Conservation (phyloP, 2,329 filamentous ascomycete genomes). For the Beauveria varroae region DNA sequence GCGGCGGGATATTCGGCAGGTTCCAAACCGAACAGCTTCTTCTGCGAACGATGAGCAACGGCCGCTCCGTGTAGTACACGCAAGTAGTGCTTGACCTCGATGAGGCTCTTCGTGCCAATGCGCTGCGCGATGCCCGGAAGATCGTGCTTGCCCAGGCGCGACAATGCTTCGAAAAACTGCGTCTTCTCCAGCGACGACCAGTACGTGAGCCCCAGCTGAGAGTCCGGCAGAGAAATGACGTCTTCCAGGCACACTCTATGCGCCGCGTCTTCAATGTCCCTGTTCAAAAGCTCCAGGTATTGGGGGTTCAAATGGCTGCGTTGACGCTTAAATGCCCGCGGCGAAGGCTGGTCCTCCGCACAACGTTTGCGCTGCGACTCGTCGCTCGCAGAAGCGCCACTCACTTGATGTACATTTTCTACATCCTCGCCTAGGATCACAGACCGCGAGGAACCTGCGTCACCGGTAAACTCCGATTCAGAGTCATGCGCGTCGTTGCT, state of each 20-base stretch:
- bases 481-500: background rate
- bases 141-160: constrained; percentile 56
- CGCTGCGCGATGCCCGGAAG: constrained; percentile 52
- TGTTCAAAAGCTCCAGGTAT: constrained; percentile 48
- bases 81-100: constrained; percentile 68
- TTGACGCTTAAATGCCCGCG: constrained; percentile 37
- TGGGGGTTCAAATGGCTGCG: constrained; percentile 34
- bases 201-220: constrained; percentile 58
- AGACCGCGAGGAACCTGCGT: constrained; percentile 12
- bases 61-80: constrained; percentile 48
- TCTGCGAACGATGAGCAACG: constrained; percentile 31
- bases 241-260: constrained; percentile 26
- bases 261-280: constrained; percentile 48
- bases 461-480: constrained; percentile 6
- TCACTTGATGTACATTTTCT: constrained; percentile 8
- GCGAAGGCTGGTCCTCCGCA: constrained; percentile 17
- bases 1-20: constrained; percentile 62
- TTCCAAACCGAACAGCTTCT: constrained; percentile 26
- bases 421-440: constrained; percentile 12
- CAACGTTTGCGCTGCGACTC: constrained; percentile 22
- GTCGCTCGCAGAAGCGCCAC: constrained; percentile 7
- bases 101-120: constrained; percentile 62
- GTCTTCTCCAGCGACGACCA: constrained; percentile 71
- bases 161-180: constrained; percentile 58
- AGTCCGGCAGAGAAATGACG: constrained; percentile 26